A percentile compares a stretch with the other conserved stretches of the same genome.
phyloP scores from a whole-genome alignment of 805 yeast species.

The Candida golubevii region DNA sequence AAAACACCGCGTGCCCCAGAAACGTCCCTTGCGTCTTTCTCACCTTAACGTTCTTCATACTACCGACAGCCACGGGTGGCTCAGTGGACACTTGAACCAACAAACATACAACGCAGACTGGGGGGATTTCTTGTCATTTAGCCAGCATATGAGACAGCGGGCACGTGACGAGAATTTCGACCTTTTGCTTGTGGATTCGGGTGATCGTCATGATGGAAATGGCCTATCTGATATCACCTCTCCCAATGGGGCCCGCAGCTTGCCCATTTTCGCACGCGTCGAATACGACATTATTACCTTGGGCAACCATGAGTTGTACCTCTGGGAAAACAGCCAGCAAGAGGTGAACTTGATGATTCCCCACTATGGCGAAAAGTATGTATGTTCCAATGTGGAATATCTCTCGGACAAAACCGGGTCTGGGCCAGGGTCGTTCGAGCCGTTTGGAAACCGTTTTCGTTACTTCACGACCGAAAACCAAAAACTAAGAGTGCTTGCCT shows the following conservation, averaged over 20 bases:
- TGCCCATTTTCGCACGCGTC: slow-evolving; percentile 56
- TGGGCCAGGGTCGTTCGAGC: slow-evolving; percentile 21
- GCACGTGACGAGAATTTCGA: slow-evolving; percentile 54
- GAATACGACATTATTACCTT: slow-evolving; percentile 77
- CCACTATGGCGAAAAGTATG: slow-evolving; percentile 58
- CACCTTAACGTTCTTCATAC: slow-evolving; percentile 84
- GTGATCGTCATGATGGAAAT: slow-evolving; percentile 93
- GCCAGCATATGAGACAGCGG: slow-evolving; percentile 41
- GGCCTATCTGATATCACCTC: slow-evolving; percentile 77
- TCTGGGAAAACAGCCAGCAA: slow-evolving; percentile 54
- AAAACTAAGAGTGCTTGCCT: slow-evolving; percentile 51
- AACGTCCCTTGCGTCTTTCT: slow-evolving; percentile 22
- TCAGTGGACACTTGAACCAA: slow-evolving; percentile 83
- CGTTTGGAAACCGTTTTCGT: slow-evolving; percentile 65
- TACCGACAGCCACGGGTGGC: slow-evolving; percentile 98
- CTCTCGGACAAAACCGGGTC: neutral
- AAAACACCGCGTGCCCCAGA: neutral
- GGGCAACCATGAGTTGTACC: slow-evolving; percentile 90
- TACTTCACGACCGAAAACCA: slow-evolving; percentile 61
- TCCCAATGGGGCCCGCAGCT: slow-evolving; percentile 66
- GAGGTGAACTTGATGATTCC: slow-evolving; percentile 62
- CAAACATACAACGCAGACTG: slow-evolving; percentile 76
- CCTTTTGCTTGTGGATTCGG: slow-evolving; percentile 74
- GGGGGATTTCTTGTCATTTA: slow-evolving; percentile 85
- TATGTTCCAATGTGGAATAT: slow-evolving; percentile 70